A percentile compares a stretch with the other conserved stretches of the same genome.
phyloP scores from a whole-genome alignment of 2,329 filamentous ascomycete species.

The Epichloe gansuensis region DNA sequence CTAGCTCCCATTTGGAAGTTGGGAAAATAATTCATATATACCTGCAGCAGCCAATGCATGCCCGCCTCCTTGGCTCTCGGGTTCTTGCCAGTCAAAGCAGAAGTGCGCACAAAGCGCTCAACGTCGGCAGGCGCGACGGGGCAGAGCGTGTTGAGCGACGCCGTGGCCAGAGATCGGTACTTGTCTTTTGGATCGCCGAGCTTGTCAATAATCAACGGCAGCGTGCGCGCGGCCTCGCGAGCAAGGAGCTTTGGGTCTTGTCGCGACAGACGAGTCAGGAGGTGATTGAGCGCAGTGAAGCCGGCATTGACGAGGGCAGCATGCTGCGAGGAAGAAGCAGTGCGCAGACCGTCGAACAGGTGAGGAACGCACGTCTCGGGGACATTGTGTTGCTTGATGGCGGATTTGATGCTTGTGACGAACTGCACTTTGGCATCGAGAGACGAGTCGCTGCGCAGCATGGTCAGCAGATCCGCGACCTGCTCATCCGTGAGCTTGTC shows the following conservation, averaged over 20 bases:
- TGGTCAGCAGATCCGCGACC: slow-evolving; percentile 39
- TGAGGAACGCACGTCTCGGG: slow-evolving; percentile 58
- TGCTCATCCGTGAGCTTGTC: slow-evolving; percentile 48
- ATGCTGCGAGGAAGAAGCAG: slow-evolving; percentile 65
- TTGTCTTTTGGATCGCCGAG: slow-evolving; percentile 84
- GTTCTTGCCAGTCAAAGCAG: slow-evolving; percentile 69
- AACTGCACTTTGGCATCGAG: slow-evolving; percentile 59
- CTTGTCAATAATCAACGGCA: slow-evolving; percentile 69
- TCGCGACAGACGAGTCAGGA: slow-evolving; percentile 73
- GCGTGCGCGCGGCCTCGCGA: slow-evolving; percentile 57
- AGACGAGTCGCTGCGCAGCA: slow-evolving; percentile 49
- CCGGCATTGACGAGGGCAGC: slow-evolving; percentile 68
- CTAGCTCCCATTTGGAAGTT: background rate
- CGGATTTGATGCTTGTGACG: slow-evolving; percentile 67
- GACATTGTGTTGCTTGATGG: slow-evolving; percentile 87
- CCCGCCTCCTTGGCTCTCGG: slow-evolving; percentile 72
- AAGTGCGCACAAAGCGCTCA: slow-evolving; percentile 67
- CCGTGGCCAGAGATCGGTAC: slow-evolving; percentile 59
- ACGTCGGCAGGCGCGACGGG: slow-evolving; percentile 57
- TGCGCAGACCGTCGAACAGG: slow-evolving; percentile 72
- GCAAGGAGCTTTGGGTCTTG: slow-evolving; percentile 67
- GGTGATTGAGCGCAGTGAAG: slow-evolving; percentile 77
- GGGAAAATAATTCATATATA: slow-evolving; percentile 21
- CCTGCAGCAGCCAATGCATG: slow-evolving; percentile 75
- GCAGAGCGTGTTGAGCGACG: slow-evolving; percentile 69